Percentiles rank a stretch among this genome's conserved stretches.
Evolutionary conservation across 1,284 basidiomycete species (phyloP).

Genomic region (Cryptococcus sp.): DNA sequence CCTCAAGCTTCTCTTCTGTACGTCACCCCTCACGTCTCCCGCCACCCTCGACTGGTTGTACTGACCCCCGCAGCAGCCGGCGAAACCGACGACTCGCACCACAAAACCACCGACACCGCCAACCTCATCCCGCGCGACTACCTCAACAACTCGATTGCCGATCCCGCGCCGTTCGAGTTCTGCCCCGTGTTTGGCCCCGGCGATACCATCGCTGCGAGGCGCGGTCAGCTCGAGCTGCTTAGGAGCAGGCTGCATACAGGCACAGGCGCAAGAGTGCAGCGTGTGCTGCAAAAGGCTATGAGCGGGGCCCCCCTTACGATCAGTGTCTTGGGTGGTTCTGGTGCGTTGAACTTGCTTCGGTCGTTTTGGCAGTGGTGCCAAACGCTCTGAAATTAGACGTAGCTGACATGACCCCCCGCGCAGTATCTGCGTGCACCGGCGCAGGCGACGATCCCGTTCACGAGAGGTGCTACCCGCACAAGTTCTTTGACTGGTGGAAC

Average conservation of each 20-base stretch:
- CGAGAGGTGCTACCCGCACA: slow-evolving; percentile 78
- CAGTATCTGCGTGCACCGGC: slow-evolving; percentile 88
- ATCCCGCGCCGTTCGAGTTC: slow-evolving; percentile 77
- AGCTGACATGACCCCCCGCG: not conserved
- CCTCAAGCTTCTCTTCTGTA: slow-evolving; percentile 35
- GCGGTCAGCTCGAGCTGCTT: slow-evolving; percentile 70
- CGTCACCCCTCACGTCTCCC: slow-evolving; percentile 13
- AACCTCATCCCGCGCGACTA: slow-evolving; percentile 52
- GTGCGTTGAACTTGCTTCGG: slow-evolving; percentile 58
- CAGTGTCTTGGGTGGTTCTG: slow-evolving; percentile 81
- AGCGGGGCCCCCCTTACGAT: slow-evolving; percentile 83
- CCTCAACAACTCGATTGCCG: slow-evolving; percentile 51
- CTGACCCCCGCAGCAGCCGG: slow-evolving; percentile 51
- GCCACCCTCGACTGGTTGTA: not conserved
- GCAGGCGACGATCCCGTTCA: slow-evolving; percentile 87
- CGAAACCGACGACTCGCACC: slow-evolving; percentile 59
- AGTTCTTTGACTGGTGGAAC: slow-evolving; percentile 94
- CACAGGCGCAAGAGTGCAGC: slow-evolving; percentile 75
- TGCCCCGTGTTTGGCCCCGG: slow-evolving; percentile 81
- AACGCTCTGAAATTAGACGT: no score
- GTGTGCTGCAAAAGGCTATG: slow-evolving; percentile 78
- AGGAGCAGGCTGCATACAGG: slow-evolving; percentile 76
- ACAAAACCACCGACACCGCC: slow-evolving; percentile 36
- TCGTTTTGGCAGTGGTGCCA: no score
- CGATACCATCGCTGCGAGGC: slow-evolving; percentile 71